Base-by-base conservation (phyloP, 768 basidiomycete species). In the Clavaria fumosa region DNA sequence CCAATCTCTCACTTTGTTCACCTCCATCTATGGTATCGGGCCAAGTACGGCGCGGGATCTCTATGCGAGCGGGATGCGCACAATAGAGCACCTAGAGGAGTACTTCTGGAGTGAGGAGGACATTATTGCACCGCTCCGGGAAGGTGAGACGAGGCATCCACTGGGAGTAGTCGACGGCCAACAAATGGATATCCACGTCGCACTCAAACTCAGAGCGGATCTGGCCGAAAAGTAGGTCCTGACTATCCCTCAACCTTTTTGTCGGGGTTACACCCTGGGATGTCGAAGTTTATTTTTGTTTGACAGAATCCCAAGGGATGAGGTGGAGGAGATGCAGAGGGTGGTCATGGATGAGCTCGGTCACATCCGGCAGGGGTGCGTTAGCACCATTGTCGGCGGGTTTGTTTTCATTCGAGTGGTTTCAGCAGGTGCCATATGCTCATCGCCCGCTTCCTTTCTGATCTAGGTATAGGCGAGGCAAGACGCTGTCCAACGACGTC, bases 381-480 rank as follows among this genome's bases (percentile, higher is more conserved):
- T 68, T 14, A 75, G 72, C 46, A 83, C 78, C 4, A 71, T 95
- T 27, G 80, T 71, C 26, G 90, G 89, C 48, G 82, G 89, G 85
- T 83, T 35, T 44, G 73, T 58, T 6, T 23, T 19, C 27, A 15
- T 14, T 31, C n/a, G 7, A 28, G 27, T 17, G 7, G 14, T 33
- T 19, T 21, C n/a, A 28, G 22, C 7, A 26, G 5, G 11, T 23
- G 18, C n/a, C 18, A 7, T 15, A 17, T 7, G 22, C 11, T 20
- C 27, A 14, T 20, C 23, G 26, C 31, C 17, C 9, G 35, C 23
- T 1, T 37, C 7, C 24, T 9, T 27, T 23, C 19, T 9, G 20
- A 15, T 34, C 38, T 7, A 89, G 88, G 4, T 85, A 90, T 56
- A 73, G 91, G 20, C 62, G 90, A 39, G 90, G 90, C 1, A 93